Conservation (phyloP, 2,329 filamentous ascomycete genomes). For the Parascedosporium putredinis region DNA sequence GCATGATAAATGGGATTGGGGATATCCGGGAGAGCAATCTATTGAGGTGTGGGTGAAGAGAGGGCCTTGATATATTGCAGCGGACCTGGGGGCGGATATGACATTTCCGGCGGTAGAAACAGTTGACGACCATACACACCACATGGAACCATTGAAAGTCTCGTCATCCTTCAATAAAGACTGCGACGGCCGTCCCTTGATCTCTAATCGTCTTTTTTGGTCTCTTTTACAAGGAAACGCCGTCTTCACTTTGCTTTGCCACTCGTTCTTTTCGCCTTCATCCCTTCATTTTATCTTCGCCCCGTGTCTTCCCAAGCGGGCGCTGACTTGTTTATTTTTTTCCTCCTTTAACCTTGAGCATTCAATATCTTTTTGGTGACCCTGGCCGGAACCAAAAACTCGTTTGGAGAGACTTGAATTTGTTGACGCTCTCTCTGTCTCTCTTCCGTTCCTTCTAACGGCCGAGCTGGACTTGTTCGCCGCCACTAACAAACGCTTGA, state of each 20-base stretch:
- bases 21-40: constrained; percentile 1
- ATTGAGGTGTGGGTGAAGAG: not conserved
- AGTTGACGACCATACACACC: too few species aligned
- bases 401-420: too few species aligned
- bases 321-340: too few species aligned
- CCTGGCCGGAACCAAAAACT: too few species aligned
- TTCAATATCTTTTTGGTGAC: too few species aligned
- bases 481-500: not conserved
- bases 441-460: not conserved
- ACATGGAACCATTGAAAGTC: not conserved
- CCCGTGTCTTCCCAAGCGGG: too few species aligned
- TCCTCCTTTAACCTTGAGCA: too few species aligned
- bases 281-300: not conserved
- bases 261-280: too few species aligned
- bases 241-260: too few species aligned
- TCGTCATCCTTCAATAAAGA: not conserved
- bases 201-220: not conserved
- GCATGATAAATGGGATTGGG: not conserved
- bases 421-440: too few species aligned
- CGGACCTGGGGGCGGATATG: not conserved
- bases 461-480: constrained; percentile 1
- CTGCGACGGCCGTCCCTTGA: not conserved
- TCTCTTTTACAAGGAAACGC: not conserved
- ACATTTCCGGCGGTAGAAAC: constrained; percentile 1
- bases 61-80: not conserved